phyloP scores from a whole-genome alignment of 768 basidiomycete genomes.

The Daedaleopsis nitida region DNA sequence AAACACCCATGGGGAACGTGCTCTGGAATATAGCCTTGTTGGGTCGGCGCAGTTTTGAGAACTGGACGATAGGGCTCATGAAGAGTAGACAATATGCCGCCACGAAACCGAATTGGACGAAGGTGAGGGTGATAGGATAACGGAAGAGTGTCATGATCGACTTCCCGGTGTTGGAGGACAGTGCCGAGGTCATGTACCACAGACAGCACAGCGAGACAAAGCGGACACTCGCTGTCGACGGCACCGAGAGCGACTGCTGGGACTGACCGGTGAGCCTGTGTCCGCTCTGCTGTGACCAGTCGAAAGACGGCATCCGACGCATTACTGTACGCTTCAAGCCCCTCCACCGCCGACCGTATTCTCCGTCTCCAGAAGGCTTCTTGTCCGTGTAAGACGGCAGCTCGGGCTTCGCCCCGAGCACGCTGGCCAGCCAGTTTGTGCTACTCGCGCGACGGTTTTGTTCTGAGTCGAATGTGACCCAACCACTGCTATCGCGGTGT shows the following conservation, averaged over 20 bases:
- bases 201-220: constrained; percentile 85
- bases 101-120: constrained; percentile 96
- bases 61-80: constrained; percentile 74
- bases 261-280: constrained; percentile 9
- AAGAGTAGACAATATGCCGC: constrained; percentile 82
- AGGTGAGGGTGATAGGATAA: constrained; percentile 95
- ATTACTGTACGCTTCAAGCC: constrained; percentile 20
- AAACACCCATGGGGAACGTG: constrained; percentile 94
- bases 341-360: constrained; percentile 12
- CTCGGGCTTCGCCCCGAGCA: constrained; percentile 13
- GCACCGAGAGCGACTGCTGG: constrained; percentile 9
- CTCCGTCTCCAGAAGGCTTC: constrained; percentile 20
- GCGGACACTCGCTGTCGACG: constrained; percentile 37
- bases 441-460: constrained; percentile 7
- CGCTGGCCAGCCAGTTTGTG: constrained; percentile 26
- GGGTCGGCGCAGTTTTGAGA: constrained; percentile 69
- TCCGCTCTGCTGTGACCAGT: constrained; percentile 12
- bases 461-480: constrained; percentile 13
- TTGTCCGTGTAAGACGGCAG: constrained; percentile 17
- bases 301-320: constrained; percentile 16
- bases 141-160: constrained; percentile 90
- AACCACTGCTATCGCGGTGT: constrained; percentile 11
- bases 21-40: constrained; percentile 70
- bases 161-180: constrained; percentile 97
- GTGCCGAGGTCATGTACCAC: constrained; percentile 93